A percentile compares a stretch with the other conserved stretches of the same genome.
phyloP scores from a whole-genome alignment of 2,329 filamentous ascomycete genomes.

The Venturia effusa region DNA sequence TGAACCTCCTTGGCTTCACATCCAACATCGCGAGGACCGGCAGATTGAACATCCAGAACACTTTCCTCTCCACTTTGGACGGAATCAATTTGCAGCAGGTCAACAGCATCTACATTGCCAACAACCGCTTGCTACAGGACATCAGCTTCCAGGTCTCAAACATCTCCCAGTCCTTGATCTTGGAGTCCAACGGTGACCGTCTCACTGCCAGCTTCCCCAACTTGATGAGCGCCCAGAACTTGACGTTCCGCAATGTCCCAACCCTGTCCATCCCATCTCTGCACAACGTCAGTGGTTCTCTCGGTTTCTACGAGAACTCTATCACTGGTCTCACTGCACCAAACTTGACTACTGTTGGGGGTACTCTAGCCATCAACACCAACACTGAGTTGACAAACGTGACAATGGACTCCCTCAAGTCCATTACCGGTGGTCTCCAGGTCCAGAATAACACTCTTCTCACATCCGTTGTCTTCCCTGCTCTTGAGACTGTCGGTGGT shows the following conservation, averaged over 20 bases:
- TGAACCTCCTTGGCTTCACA: constrained; percentile 50
- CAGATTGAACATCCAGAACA: constrained; percentile 72
- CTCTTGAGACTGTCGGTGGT: constrained; percentile 59
- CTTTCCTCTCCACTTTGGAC: constrained; percentile 61
- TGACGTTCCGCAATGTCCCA: constrained; percentile 73
- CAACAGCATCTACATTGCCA: constrained; percentile 68
- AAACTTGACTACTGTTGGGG: constrained; percentile 59
- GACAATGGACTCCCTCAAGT: constrained; percentile 57
- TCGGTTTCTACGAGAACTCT: constrained; percentile 76
- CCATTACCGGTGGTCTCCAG: constrained; percentile 67
- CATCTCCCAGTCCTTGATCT: constrained; percentile 57
- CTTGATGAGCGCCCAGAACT: constrained; percentile 66
- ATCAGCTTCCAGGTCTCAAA: constrained; percentile 71
- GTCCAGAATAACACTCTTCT: constrained; percentile 86
- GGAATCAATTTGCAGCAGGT: constrained; percentile 73
- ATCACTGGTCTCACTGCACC: constrained; percentile 51
- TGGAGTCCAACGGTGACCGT: constrained; percentile 69
- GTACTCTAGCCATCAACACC: constrained; percentile 45
- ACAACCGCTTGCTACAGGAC: constrained; percentile 70
- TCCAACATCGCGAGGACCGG: constrained; percentile 56
- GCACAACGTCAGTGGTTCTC: constrained; percentile 59
- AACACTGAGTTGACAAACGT: constrained; percentile 58
- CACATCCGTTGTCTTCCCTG: constrained; percentile 52
- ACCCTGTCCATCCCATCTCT: constrained; percentile 65
- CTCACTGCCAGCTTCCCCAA: constrained; percentile 67